Base-by-base conservation (phyloP, 176 grass and related monocot species). In the Oryza nivara region DNA sequence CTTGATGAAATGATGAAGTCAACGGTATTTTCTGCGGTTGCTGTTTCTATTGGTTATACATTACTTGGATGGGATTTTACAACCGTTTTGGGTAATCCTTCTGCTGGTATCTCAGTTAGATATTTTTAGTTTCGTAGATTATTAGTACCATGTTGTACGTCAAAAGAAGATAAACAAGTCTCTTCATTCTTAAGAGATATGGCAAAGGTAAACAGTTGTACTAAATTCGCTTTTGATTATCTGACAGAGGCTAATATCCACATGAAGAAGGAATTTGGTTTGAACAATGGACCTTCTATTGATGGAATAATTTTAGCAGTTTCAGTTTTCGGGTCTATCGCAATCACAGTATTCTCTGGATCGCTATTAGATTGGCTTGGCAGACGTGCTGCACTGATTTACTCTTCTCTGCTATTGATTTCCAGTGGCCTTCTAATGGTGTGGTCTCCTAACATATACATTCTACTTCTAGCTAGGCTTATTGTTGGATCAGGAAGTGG, bases 371-470 rank as follows among this genome's bases (percentile, higher is more conserved):
- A 98, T 86, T 93, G 81, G 72, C 75, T 88, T 14, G 95, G 95
- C 26, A 88, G 95, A 13, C 88, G 95, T 63, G 92, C 56, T 30
- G 83, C 95, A 84, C 77, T 98, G 73, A 74, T 98, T 40, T 45
- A 89, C 28, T 98, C 95, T n/a, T 98, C 95, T 58, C 16, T 98
- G 26, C 76, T 98, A 63, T 90, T 93, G 63, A 93, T 87, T 73
- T 46, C 45, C 0, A 80, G 95, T 15, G 89, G 89, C 22, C 23
- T 92, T 51, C 64, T 97, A 43, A 92, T 93, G 92, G 17, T 94
- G 47, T 97, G 89, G 95, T 89, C 92, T 77, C 95, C 95, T 67
- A 98, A 93, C 85, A 90, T 98, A 32, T 93, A 98, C 25, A 68
- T 88, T 75, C 76, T 98, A 83, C 90, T 98, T 77, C 56, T 98